Conservation (phyloP, 2,329 filamentous ascomycete genomes). For the Dothistroma pini region DNA sequence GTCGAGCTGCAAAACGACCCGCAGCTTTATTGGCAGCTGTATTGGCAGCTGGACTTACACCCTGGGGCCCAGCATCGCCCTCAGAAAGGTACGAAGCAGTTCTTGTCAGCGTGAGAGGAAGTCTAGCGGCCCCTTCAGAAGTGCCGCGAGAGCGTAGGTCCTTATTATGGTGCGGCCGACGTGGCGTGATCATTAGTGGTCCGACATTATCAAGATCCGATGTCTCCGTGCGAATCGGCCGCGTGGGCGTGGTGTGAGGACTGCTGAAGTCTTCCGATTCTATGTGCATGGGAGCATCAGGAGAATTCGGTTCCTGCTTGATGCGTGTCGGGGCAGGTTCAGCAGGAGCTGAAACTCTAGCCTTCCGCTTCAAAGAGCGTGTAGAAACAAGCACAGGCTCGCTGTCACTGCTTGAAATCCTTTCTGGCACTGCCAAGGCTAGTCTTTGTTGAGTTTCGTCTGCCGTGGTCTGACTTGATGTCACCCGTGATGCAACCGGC, state of each 20-base stretch:
- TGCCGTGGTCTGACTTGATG: slow-evolving; percentile 45
- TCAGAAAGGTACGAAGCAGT: slow-evolving; percentile 27
- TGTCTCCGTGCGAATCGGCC: slow-evolving; percentile 36
- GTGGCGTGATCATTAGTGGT: slow-evolving; percentile 34
- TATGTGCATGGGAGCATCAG: slow-evolving; percentile 31
- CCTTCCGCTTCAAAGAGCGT: slow-evolving; percentile 44
- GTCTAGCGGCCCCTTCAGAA: slow-evolving; percentile 21
- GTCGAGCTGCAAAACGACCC: neutral
- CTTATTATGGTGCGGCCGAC: slow-evolving; percentile 21
- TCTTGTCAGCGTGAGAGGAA: slow-evolving; percentile 10
- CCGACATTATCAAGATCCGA: slow-evolving; percentile 44
- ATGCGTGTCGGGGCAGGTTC: slow-evolving; percentile 23
- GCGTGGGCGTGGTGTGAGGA: slow-evolving; percentile 21
- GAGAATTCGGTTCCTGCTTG: slow-evolving; percentile 29
- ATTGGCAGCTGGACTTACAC: neutral
- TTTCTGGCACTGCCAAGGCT: slow-evolving; percentile 6
- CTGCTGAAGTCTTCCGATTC: slow-evolving; percentile 42
- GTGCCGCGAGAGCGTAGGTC: slow-evolving; percentile 19
- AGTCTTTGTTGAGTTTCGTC: slow-evolving; percentile 19
- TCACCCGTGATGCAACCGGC: slow-evolving; percentile 8
- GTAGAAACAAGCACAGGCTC: slow-evolving; percentile 42
- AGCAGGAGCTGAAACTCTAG: slow-evolving; percentile 21
- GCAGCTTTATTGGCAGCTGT: slow-evolving; percentile 1
- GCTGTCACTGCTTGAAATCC: slow-evolving; percentile 35
- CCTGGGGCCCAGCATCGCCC: slow-evolving; percentile 5